Evolutionary conservation across 768 basidiomycete genomes (phyloP), one percentile per base, ranked within the genome.

Genomic region (Gelatoporia subvermispora): DNA sequence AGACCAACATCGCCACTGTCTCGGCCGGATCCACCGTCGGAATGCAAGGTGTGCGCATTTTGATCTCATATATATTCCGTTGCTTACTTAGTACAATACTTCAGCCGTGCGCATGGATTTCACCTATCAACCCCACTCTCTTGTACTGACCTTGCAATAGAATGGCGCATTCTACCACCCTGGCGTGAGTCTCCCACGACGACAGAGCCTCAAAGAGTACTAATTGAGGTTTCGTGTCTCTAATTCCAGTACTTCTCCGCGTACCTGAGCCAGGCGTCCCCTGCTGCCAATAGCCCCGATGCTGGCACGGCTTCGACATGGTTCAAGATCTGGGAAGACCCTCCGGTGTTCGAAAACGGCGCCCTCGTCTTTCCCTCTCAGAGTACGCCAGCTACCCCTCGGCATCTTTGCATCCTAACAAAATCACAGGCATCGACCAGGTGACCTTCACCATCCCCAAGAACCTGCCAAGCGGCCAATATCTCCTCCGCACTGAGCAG

Each of bases 301-400:
- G 74, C 72, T 11, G 74, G 72, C 7, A 62, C 67, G 8, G 70
- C 68, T 13, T 65, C 63, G 48, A 72, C 68, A 15, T 74, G 71
- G 68, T 72, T 72, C 63, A 72, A 74, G 63, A 66, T 73, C 41
- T 72, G 68, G 65, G 67, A 74, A 53, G 43, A 60, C 43, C 25
- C 51, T 3, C 57, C 63, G 5, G 48, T 50, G 18, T 61, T 55
- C 41, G 52, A 59, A 53, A 53, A 60, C 50, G 49, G 61, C 25
- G 43, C 47, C 43, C 57, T 65, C 41, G 57, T 51, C 22, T 65
- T 61, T 55, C 62, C 62, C 13, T 60, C 61, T 8, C 43, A 47
- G 25, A 60, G 63, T 60, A 21, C 23, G 57, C 39, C 3, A 21
- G 13, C 22, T 23, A 8, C 34, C 20, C 45, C 37, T 40, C 21